Conservation (phyloP, 2,329 filamentous ascomycete genomes). For the Colletotrichum limetticola region DNA sequence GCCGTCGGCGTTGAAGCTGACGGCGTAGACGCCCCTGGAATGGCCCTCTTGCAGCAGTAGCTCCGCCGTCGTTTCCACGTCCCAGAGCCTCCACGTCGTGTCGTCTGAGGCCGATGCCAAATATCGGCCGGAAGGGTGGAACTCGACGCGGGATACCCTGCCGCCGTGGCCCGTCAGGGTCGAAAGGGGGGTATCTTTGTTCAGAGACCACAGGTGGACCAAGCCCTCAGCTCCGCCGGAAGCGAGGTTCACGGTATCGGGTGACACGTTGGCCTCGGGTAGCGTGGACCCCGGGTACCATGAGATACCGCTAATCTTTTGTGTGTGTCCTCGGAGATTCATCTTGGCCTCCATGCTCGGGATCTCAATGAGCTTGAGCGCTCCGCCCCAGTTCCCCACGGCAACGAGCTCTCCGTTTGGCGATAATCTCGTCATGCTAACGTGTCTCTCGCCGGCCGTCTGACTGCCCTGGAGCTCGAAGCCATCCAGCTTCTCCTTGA, state of each 20-base stretch:
- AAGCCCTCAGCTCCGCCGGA: conserved; percentile 90
- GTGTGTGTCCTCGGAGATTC: conserved; percentile 84
- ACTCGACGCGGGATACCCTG: conserved; percentile 91
- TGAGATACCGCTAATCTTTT: conserved; percentile 88
- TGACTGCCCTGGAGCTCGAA: conserved; percentile 96
- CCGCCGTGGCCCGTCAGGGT: conserved; percentile 86
- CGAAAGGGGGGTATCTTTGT: conserved; percentile 84
- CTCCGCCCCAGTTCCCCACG: conserved; percentile 92
- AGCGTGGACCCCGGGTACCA: conserved; percentile 90
- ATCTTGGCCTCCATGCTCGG: conserved; percentile 83
- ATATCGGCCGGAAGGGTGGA: conserved; percentile 91
- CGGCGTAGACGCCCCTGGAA: conserved; percentile 89
- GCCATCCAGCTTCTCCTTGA: conserved; percentile 83
- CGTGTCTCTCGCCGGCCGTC: conserved; percentile 87
- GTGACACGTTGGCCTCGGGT: conserved; percentile 75
- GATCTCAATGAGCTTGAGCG: conserved; percentile 86
- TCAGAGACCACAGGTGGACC: conserved; percentile 90
- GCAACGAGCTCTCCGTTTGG: conserved; percentile 86
- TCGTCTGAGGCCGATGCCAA: conserved; percentile 95
- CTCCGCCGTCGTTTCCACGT: conserved; percentile 86
- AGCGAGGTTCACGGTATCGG: conserved; percentile 82
- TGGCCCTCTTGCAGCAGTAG: conserved; percentile 93
- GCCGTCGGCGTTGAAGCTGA: conserved; percentile 91
- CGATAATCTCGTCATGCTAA: conserved; percentile 92
- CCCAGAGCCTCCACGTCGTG: conserved; percentile 97